Evolutionary conservation across 2,329 filamentous ascomycete genomes (phyloP), one percentile per base, ranked within the genome.

Genomic region (Venturia aucupariae): DNA sequence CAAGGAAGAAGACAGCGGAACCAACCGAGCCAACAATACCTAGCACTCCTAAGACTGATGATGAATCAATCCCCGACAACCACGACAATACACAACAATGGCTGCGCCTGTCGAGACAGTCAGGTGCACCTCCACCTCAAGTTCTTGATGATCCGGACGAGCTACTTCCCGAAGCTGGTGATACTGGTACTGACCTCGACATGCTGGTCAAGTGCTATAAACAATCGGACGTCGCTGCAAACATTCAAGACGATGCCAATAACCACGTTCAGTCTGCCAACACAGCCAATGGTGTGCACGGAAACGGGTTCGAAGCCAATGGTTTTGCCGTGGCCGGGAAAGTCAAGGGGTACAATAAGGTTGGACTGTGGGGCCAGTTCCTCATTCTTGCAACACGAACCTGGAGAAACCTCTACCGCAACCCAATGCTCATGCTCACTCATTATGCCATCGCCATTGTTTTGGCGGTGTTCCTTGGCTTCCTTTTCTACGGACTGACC

Each of bases 381-480:
- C 72, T 87, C 64, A 97, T 99, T 69, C 81, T 99, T 15, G 96
- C 93, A 0, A 84, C 87, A 70, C 86, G 94, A 57, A 99, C 94
- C 0, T 99, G 93, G 93, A 92, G 90, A 72, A 99, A 99, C 72
- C 82, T 99, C 7, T 97, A 99, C 79, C 87, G 94, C 65, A 97
- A 99, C 74, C 94, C 94, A 1, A 92, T 97, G 84, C 80, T 99
- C 66, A 99, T 99, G 94, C 84, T 99, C 65, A 97, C 92, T 0
- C 94, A 99, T 77, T 99, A 97, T 73, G 94, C 94, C 44, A 97
- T 97, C 69, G 92, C 94, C 8, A 97, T 99, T 66, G 79, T 97
- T 0, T 84, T 99, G 6, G 94, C 92, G 1, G 93, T 97, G 5
- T 89, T 99, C 65, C 92, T 93, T 1, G 94, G 94, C 3, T 97